Conservation (phyloP, 352 stramenopile genomes). For the Poterioochromonas sp. region DNA sequence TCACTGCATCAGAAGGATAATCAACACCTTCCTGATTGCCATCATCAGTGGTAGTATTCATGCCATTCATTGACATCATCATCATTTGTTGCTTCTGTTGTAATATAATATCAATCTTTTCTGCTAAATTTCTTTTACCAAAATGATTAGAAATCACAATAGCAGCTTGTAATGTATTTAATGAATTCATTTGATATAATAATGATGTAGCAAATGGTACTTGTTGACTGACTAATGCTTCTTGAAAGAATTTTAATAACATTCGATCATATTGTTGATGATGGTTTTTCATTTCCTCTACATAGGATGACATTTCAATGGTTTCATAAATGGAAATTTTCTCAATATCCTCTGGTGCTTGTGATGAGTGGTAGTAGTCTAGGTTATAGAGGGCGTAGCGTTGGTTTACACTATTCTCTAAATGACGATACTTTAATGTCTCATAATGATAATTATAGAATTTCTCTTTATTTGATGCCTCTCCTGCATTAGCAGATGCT, state of each 20-base stretch:
- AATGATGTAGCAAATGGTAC: conserved; percentile 1
- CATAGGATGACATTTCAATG: neutral
- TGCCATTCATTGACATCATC: neutral
- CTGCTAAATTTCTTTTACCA: neutral
- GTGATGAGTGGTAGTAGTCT: no score
- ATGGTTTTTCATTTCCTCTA: neutral
- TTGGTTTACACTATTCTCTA: neutral
- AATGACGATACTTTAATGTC: neutral
- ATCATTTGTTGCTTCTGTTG: neutral
- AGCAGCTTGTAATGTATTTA: neutral
- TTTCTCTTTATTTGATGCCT: neutral
- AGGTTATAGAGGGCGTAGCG: no score
- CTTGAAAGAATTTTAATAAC: neutral
- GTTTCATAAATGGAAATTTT: no score
- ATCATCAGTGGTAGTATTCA: neutral
- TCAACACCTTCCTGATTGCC: neutral
- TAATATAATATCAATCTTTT: neutral
- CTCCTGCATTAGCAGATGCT: neutral
- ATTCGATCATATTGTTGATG: neutral
- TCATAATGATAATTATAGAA: neutral
- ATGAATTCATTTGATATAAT: neutral
- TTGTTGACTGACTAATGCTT: neutral
- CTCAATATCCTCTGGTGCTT: no score
- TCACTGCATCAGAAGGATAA: neutral
- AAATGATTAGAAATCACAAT: conserved; percentile 22